Conservation (phyloP, 1,284 basidiomycete species). For the Austroboletus rostrupii region DNA sequence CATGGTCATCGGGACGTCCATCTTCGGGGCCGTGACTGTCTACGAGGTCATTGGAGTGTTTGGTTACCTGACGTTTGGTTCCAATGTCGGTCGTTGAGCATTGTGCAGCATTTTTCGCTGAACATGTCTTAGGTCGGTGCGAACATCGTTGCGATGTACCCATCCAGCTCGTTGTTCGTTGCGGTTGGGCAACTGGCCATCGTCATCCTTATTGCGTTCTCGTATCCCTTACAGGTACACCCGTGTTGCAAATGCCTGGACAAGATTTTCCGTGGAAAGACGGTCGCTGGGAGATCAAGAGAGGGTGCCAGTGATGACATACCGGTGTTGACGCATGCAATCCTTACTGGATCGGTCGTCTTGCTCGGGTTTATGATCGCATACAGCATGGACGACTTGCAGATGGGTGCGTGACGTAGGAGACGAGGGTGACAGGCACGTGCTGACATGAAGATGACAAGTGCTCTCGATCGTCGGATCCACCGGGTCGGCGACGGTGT, state of each 20-base stretch:
- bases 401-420: constrained; percentile 59
- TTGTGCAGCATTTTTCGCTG: constrained; percentile 3
- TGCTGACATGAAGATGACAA: constrained; percentile 31
- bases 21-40: constrained; percentile 73
- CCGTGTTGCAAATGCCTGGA: constrained; percentile 92
- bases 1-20: constrained; percentile 79
- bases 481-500: constrained; percentile 95
- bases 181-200: constrained; percentile 93
- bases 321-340: constrained; percentile 66
- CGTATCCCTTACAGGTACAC: constrained; percentile 90
- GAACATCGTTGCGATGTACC: constrained; percentile 95
- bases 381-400: constrained; percentile 79
- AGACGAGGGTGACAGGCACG: constrained; percentile 7
- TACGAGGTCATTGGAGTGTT: constrained; percentile 85
- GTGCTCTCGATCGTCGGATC: constrained; percentile 96
- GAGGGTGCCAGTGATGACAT: constrained; percentile 57
- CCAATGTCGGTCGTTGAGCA: constrained; percentile 47
- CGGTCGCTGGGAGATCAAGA: constrained; percentile 33
- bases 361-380: constrained; percentile 72
- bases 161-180: constrained; percentile 88
- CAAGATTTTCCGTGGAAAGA: constrained; percentile 70
- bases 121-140: constrained; percentile 61
- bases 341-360: constrained; percentile 75
- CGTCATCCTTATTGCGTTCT: constrained; percentile 84
- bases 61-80: constrained; percentile 95